Evolutionary conservation across 1,284 basidiomycete genomes (phyloP).

Genomic region (Ceratobasidium sp.): DNA sequence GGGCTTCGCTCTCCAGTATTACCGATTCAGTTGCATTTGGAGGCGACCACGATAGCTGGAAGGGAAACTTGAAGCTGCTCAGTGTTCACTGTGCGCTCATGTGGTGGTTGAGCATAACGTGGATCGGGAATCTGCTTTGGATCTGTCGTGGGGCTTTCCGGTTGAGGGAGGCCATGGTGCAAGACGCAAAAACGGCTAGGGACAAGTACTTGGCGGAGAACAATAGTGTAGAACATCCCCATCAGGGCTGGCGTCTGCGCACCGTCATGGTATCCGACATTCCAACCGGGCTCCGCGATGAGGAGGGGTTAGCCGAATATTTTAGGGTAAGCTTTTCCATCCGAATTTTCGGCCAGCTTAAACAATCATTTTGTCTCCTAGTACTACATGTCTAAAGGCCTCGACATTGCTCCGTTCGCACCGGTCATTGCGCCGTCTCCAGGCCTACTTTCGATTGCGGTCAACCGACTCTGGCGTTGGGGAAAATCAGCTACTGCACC

Average conservation of each 20-base stretch:
- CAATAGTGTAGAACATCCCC: slow-evolving; percentile 2
- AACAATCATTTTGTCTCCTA: not conserved
- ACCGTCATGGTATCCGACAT: slow-evolving; percentile 91
- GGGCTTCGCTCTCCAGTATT: slow-evolving; percentile 86
- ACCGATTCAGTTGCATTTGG: slow-evolving; percentile 65
- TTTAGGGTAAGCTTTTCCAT: slow-evolving; percentile 63
- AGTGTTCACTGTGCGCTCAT: slow-evolving; percentile 87
- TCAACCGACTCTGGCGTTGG: slow-evolving; percentile 44
- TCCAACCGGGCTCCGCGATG: slow-evolving; percentile 76
- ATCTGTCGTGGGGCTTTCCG: slow-evolving; percentile 80
- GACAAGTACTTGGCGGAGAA: slow-evolving; percentile 39
- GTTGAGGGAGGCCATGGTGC: slow-evolving; percentile 59
- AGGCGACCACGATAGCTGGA: slow-evolving; percentile 11
- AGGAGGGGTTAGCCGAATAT: slow-evolving; percentile 79
- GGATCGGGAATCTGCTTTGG: slow-evolving; percentile 83
- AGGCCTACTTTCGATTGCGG: slow-evolving; percentile 46
- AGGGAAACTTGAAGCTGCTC: slow-evolving; percentile 71
- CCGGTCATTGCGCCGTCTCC: slow-evolving; percentile 66
- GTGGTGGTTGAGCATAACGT: slow-evolving; percentile 84
- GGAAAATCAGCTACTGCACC: slow-evolving; percentile 47
- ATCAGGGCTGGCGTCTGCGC: slow-evolving; percentile 64
- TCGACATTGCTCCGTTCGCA: slow-evolving; percentile 71
- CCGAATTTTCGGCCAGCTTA: not conserved
- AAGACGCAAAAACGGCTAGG: slow-evolving; percentile 39
- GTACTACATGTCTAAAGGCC: slow-evolving; percentile 75